A percentile compares a stretch with the other conserved stretches of the same genome.
These are phyloP conservation scores for Gigaspora rosea DNA, from an alignment of 192 early-diverging fungal genomes.

Conservation along the genomic window DNA sequence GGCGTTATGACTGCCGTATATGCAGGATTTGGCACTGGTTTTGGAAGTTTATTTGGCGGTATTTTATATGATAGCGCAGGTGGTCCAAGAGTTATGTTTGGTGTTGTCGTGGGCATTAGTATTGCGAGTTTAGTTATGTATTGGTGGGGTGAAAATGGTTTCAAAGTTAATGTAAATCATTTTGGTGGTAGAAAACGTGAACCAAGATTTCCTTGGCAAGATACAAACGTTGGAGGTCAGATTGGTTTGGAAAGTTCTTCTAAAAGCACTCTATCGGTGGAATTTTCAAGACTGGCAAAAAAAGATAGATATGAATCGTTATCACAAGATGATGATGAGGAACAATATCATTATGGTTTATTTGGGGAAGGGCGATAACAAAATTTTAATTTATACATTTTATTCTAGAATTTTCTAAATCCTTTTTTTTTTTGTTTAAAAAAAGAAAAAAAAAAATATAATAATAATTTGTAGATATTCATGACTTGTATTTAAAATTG, in stretches of 20 bases:
- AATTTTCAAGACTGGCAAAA: not conserved
- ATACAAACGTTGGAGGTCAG: not conserved
- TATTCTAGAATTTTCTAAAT: too few species aligned
- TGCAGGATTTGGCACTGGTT: conserved; percentile 43
- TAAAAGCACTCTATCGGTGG: conserved; percentile 1
- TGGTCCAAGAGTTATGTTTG: conserved; percentile 42
- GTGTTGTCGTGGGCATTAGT: conserved; percentile 36
- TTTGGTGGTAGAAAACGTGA: not conserved
- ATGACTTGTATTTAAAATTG: too few species aligned
- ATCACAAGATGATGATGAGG: conserved; percentile 7
- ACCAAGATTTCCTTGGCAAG: conserved; percentile 5
- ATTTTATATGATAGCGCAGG: conserved; percentile 43
- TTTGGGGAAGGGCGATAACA: not conserved
- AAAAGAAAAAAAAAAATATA: too few species aligned
- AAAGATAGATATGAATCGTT: conserved; percentile 15
- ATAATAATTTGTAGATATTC: too few species aligned
- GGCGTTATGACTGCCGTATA: conserved; percentile 32
- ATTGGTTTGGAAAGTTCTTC: not conserved
- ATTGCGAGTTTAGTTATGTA: conserved; percentile 39
- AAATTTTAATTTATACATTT: not conserved
- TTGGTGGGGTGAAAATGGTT: conserved; percentile 15
- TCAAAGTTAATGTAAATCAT: not conserved
- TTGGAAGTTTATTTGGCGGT: conserved; percentile 46
- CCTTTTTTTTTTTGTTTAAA: too few species aligned
- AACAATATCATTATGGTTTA: conserved; percentile 22